These are phyloP conservation scores for Dactylellina parvicollis DNA, from an alignment of 2,329 filamentous ascomycete species.

Conservation along the genomic window DNA sequence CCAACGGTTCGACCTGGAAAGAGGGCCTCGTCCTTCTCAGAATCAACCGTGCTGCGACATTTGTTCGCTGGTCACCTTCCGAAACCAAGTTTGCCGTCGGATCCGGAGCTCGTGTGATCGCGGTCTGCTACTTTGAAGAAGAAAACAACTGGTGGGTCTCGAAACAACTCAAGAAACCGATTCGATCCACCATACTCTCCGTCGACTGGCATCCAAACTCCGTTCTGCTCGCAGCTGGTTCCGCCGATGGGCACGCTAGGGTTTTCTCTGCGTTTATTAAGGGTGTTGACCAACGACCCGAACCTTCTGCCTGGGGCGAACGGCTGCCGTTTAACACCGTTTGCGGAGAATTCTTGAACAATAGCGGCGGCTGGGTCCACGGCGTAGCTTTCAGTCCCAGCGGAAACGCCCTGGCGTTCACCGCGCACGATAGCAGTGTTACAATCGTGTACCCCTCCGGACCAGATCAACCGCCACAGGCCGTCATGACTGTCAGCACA, in stretches of 20 bases:
- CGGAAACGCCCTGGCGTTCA: conserved; percentile 91
- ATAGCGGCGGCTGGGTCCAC: conserved; percentile 96
- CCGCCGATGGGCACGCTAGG: conserved; percentile 94
- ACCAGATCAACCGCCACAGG: conserved; percentile 86
- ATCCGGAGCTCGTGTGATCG: conserved; percentile 92
- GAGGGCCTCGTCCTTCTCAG: conserved; percentile 95
- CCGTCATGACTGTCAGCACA: conserved; percentile 89
- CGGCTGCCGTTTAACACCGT: conserved; percentile 97
- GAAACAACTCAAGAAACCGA: conserved; percentile 99
- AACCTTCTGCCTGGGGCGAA: conserved; percentile 92
- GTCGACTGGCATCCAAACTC: conserved; percentile 98
- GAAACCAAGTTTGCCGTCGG: conserved; percentile 98
- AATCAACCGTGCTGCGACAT: conserved; percentile 95
- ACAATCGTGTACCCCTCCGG: conserved; percentile 94
- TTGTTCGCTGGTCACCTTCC: conserved; percentile 94
- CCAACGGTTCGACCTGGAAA: conserved; percentile 90
- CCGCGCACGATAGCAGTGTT: conserved; percentile 93
- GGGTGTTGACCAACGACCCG: conserved; percentile 85
- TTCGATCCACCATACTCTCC: conserved; percentile 94
- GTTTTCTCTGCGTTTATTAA: conserved; percentile 98
- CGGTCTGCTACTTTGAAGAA: conserved; percentile 97
- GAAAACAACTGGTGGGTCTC: conserved; percentile 99
- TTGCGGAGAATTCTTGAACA: conserved; percentile 94
- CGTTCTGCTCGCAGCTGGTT: conserved; percentile 90
- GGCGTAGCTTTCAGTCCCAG: conserved; percentile 91